A percentile compares a stretch with the other conserved stretches of the same genome.
These are phyloP conservation scores for Hemisphaericaspora nanyangensis DNA, from an alignment of 805 yeast species.

Conservation along the genomic window DNA sequence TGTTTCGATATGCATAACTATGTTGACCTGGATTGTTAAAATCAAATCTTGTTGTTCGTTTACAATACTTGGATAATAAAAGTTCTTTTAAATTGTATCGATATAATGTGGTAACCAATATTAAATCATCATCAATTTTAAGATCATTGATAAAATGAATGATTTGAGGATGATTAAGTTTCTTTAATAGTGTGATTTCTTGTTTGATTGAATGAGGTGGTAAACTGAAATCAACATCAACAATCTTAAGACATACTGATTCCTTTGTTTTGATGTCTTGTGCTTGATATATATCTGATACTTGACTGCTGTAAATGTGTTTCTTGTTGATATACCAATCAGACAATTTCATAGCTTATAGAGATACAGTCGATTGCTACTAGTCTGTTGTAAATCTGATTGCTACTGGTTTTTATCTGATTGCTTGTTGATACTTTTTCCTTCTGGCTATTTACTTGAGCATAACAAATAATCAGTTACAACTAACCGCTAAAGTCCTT, in stretches of 20 bases:
- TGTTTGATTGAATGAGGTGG: constrained; percentile 34
- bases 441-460: too few species aligned
- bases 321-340: constrained; percentile 15
- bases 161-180: constrained; percentile 14
- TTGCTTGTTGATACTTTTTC: too few species aligned
- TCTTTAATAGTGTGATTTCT: constrained; percentile 27
- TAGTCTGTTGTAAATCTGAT: too few species aligned
- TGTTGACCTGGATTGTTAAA: constrained; percentile 18
- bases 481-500: too few species aligned
- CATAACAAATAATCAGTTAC: too few species aligned
- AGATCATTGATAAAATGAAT: constrained; percentile 19
- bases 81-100: constrained; percentile 22
- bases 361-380: too few species aligned
- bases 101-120: constrained; percentile 31
- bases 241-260: constrained; percentile 32
- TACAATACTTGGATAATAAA: constrained; percentile 13
- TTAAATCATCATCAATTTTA: constrained; percentile 26
- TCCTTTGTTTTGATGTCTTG: constrained; percentile 8
- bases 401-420: too few species aligned
- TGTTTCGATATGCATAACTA: not conserved
- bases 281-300: constrained; percentile 29
- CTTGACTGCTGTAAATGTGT: constrained; percentile 30
- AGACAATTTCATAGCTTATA: not conserved
- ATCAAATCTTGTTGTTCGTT: constrained; percentile 20
- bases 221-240: constrained; percentile 31